Conservation (phyloP, 148 eudicot genomes). For the Chenopodium berlandieri region DNA sequence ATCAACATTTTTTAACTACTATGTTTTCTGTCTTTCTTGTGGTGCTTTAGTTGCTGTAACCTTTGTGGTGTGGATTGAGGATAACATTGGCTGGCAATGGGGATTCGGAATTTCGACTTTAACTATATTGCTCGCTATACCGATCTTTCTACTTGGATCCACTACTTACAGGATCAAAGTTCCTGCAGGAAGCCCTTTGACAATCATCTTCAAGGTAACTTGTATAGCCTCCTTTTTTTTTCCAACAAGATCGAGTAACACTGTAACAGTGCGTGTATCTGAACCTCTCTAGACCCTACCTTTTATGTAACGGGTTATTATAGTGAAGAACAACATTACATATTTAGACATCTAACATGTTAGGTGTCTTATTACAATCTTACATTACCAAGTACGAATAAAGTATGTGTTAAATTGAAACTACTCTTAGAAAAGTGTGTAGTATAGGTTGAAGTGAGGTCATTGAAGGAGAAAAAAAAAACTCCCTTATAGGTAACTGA, state of each 20-base stretch:
- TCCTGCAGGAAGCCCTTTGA: slow-evolving; percentile 84
- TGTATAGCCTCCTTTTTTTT: neutral
- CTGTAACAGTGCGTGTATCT: neutral
- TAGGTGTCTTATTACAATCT: too few species aligned
- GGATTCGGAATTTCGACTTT: slow-evolving; percentile 50
- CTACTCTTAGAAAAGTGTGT: too few species aligned
- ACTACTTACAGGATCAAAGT: slow-evolving; percentile 51
- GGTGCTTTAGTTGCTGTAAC: slow-evolving; percentile 90
- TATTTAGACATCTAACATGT: too few species aligned
- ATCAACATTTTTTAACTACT: slow-evolving; percentile 83
- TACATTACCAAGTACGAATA: too few species aligned
- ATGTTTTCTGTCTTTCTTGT: slow-evolving; percentile 72
- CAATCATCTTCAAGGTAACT: slow-evolving; percentile 68
- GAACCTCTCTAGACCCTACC: too few species aligned
- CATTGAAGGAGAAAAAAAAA: too few species aligned
- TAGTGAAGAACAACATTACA: too few species aligned
- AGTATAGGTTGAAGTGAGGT: too few species aligned
- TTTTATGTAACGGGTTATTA: too few species aligned
- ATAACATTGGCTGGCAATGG: slow-evolving; percentile 93
- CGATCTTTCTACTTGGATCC: slow-evolving; percentile 55
- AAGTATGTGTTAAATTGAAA: too few species aligned
- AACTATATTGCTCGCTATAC: slow-evolving; percentile 43
- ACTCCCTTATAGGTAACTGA: too few species aligned
- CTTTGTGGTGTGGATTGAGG: slow-evolving; percentile 86
- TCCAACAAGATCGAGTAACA: neutral